Evolutionary conservation across 2,329 filamentous ascomycete genomes (phyloP).

Genomic region (Epichloe scottii): DNA sequence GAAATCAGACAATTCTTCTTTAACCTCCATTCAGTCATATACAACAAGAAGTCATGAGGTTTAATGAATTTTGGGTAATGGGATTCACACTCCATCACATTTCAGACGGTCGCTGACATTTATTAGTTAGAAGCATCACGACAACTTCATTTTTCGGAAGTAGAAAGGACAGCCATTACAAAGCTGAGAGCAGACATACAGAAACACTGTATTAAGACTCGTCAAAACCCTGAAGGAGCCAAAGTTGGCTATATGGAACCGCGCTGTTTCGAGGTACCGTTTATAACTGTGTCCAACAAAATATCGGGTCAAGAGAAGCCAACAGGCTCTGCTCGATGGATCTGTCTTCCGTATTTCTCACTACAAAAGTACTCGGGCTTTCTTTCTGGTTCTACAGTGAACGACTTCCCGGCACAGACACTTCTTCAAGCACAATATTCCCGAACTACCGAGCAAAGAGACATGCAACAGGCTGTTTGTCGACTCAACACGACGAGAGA

Average conservation of each 20-base stretch:
- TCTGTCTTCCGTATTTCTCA: conserved; percentile 35
- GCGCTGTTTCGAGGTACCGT: conserved; percentile 22
- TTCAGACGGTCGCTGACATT: conserved; percentile 3
- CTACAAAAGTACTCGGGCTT: conserved; percentile 31
- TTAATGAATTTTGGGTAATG: conserved; percentile 29
- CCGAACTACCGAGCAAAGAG: conserved; percentile 23
- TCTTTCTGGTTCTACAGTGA: conserved; percentile 16
- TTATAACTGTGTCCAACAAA: conserved; percentile 15
- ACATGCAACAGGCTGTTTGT: conserved; percentile 35
- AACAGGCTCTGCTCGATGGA: conserved; percentile 21
- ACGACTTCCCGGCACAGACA: conserved; percentile 29
- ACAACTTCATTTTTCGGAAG: conserved; percentile 19
- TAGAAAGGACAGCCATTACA: conserved; percentile 21
- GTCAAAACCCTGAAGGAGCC: conserved; percentile 23
- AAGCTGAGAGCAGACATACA: conserved; percentile 26
- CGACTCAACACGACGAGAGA: conserved; percentile 21
- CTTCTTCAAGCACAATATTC: conserved; percentile 32
- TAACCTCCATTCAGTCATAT: conserved; percentile 20
- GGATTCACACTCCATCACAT: neutral
- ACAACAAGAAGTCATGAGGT: conserved; percentile 27
- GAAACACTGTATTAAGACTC: conserved; percentile 22
- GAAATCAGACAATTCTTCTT: neutral
- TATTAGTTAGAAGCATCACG: conserved; percentile 22
- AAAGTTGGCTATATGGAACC: conserved; percentile 31
- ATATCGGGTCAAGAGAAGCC: conserved; percentile 3